Percentiles rank a stretch among this genome's conserved stretches.
phyloP scores from a whole-genome alignment of 495 filamentous ascomycete genomes.

The Aspergillus indologenus region DNA sequence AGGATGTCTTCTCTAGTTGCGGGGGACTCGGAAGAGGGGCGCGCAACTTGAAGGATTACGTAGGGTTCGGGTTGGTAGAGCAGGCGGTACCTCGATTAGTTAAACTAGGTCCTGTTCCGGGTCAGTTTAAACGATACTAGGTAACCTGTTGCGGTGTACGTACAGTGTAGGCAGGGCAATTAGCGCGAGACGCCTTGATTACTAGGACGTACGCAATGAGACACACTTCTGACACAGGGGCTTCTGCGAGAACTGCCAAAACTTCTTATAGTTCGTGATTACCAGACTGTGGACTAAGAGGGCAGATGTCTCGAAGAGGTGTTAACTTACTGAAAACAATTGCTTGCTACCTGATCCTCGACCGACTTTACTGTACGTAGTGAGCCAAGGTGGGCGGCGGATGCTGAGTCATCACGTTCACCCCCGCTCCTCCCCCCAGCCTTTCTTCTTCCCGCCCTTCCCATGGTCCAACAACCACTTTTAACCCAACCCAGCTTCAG shows the following conservation, averaged over 20 bases:
- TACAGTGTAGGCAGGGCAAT: background rate
- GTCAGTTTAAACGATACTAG: background rate
- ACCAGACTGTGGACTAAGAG: background rate
- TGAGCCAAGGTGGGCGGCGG: background rate
- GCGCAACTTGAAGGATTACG: conserved; percentile 20
- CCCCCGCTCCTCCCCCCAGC: conserved; percentile 13
- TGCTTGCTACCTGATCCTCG: conserved; percentile 2
- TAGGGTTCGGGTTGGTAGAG: conserved; percentile 6
- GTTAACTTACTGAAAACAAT: background rate
- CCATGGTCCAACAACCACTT: conserved; percentile 4
- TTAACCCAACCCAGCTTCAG: conserved; percentile 5
- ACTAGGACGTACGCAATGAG: background rate
- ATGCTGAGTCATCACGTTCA: conserved; percentile 15
- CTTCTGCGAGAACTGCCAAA: background rate
- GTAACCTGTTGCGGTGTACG: background rate
- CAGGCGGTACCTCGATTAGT: conserved; percentile 1
- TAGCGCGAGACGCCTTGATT: background rate
- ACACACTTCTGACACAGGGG: background rate
- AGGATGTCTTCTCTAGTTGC: background rate
- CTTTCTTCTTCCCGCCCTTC: conserved; percentile 6
- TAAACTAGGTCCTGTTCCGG: too few species aligned
- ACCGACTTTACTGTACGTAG: background rate
- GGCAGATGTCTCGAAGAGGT: too few species aligned
- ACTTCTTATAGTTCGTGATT: background rate
- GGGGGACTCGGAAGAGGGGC: conserved; percentile 13